Percentiles rank a stretch among this genome's conserved stretches.
phyloP scores from a whole-genome alignment of 805 yeast species.

The Myxozyma melibiosi region DNA sequence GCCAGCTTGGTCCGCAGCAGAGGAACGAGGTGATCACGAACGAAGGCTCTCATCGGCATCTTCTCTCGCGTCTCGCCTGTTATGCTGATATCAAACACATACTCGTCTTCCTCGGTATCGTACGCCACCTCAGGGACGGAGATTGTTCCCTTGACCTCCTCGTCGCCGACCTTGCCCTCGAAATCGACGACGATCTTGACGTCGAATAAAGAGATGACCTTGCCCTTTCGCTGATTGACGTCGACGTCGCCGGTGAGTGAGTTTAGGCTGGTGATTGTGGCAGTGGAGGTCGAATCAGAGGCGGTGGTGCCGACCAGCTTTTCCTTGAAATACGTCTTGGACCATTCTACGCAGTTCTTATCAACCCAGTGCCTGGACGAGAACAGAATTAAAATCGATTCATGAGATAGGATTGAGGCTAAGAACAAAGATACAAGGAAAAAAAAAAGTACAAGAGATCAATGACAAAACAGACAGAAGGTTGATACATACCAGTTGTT shows the following conservation, averaged over 20 bases:
- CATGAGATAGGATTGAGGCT: not conserved
- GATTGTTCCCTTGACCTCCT: constrained; percentile 66
- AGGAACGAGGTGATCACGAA: constrained; percentile 67
- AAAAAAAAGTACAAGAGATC: constrained; percentile 8
- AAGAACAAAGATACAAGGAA: not conserved
- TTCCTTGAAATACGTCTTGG: constrained; percentile 70
- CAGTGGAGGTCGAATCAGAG: constrained; percentile 38
- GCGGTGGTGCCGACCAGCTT: constrained; percentile 57
- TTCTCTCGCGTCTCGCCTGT: constrained; percentile 53
- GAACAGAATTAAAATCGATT: constrained; percentile 4
- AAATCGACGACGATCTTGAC: constrained; percentile 65
- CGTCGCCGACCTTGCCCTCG: constrained; percentile 49
- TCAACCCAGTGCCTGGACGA: constrained; percentile 89
- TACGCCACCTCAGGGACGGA: constrained; percentile 91
- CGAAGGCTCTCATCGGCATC: constrained; percentile 52
- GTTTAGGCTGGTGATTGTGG: constrained; percentile 51
- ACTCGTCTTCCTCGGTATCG: constrained; percentile 83
- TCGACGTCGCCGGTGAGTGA: constrained; percentile 93
- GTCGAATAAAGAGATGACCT: constrained; percentile 89
- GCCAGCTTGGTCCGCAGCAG: constrained; percentile 61
- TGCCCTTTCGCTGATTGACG: constrained; percentile 95
- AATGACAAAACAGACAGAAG: not conserved
- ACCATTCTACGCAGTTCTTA: constrained; percentile 93
- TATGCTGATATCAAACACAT: constrained; percentile 77
- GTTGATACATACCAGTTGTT: constrained; percentile 65